Evolutionary conservation across 805 yeast genomes (phyloP).

Genomic region (Spathaspora girioi): DNA sequence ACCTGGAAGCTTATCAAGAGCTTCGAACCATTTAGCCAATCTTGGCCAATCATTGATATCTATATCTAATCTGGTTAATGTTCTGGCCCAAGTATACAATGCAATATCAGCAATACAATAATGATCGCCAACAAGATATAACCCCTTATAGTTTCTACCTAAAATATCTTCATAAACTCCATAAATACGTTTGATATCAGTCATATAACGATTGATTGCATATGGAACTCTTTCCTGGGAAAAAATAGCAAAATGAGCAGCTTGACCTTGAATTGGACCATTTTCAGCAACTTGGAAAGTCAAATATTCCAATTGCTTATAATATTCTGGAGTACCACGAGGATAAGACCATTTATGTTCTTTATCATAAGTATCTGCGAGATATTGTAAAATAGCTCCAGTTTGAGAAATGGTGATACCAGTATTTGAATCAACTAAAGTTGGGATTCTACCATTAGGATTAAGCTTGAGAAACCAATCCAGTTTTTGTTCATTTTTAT

Average conservation of each 20-base stretch:
- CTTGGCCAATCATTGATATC: slow-evolving; percentile 38
- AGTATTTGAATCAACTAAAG: slow-evolving; percentile 38
- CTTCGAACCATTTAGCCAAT: slow-evolving; percentile 37
- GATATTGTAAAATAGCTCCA: slow-evolving; percentile 57
- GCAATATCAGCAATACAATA: slow-evolving; percentile 58
- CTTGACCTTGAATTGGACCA: slow-evolving; percentile 65
- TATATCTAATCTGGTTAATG: slow-evolving; percentile 15
- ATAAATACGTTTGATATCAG: slow-evolving; percentile 51
- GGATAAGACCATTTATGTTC: slow-evolving; percentile 44
- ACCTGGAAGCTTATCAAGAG: slow-evolving; percentile 27
- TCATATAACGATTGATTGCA: slow-evolving; percentile 48
- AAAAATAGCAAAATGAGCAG: slow-evolving; percentile 40
- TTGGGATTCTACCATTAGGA: slow-evolving; percentile 64
- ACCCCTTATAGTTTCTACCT: slow-evolving; percentile 40
- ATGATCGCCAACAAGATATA: slow-evolving; percentile 56
- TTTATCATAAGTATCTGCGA: slow-evolving; percentile 58
- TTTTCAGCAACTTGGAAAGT: slow-evolving; percentile 50
- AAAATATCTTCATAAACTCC: slow-evolving; percentile 53
- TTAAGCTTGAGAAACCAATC: slow-evolving; percentile 55
- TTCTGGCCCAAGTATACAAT: slow-evolving; percentile 42
- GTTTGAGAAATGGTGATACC: slow-evolving; percentile 54
- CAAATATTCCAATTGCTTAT: slow-evolving; percentile 50
- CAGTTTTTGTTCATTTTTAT: slow-evolving; percentile 46
- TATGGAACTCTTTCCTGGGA: slow-evolving; percentile 53
- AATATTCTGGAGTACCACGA: slow-evolving; percentile 40